These are phyloP conservation scores for Pachysandra terminalis DNA, from an alignment of 164 flowering plant species.

Conservation along the genomic window DNA sequence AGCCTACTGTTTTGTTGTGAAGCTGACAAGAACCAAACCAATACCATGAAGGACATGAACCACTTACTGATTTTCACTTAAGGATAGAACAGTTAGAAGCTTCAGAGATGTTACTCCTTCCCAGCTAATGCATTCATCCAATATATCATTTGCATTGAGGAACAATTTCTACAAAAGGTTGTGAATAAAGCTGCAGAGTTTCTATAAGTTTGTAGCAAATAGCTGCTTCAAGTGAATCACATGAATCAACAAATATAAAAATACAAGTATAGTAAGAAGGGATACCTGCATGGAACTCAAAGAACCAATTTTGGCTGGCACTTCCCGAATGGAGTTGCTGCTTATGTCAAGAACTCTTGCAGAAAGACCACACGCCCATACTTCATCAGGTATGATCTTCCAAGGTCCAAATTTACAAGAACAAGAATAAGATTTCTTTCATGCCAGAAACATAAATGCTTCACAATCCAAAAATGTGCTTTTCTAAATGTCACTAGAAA, in stretches of 20 bases:
- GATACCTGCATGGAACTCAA: conserved; percentile 56
- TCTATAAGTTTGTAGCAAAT: not conserved
- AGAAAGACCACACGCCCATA: conserved; percentile 71
- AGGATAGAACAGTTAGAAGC: conserved; percentile 44
- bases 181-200: not conserved
- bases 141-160: conserved; percentile 51
- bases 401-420: conserved; percentile 12
- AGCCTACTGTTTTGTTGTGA: not conserved
- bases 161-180: conserved; percentile 50
- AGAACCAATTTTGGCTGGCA: conserved; percentile 50
- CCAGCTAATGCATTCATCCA: conserved; percentile 64
- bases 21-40: not conserved
- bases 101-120: conserved; percentile 56
- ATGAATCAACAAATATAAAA: not conserved
- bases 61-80: conserved; percentile 69
- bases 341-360: conserved; percentile 63
- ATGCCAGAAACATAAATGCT: not conserved
- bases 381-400: conserved; percentile 81
- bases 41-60: not conserved
- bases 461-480: not conserved
- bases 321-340: conserved; percentile 45
- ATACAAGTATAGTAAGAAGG: not conserved
- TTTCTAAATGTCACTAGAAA: not conserved
- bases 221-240: not conserved
- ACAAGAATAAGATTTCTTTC: conserved; percentile 6